Percentiles rank a stretch among this genome's conserved stretches.
These are phyloP conservation scores for Austroboletus eburneus DNA, from an alignment of 768 basidiomycete genomes.

Conservation along the genomic window DNA sequence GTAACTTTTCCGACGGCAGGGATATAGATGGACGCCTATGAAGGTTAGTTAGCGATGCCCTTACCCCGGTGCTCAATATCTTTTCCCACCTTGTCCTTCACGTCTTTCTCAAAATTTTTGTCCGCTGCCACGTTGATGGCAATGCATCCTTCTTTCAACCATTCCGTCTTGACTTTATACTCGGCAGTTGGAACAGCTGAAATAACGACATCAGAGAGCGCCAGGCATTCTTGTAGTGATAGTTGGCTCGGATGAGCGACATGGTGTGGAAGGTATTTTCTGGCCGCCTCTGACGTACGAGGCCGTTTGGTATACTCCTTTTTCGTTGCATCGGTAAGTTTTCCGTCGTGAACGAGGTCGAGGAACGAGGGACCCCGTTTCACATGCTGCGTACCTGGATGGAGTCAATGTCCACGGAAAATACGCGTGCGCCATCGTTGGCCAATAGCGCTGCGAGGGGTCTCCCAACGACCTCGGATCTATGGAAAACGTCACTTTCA, in stretches of 20 bases:
- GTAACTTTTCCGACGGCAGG: constrained; percentile 98
- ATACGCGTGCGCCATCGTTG: constrained; percentile 94
- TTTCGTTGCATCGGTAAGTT: constrained; percentile 2
- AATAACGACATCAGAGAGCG: constrained; percentile 86
- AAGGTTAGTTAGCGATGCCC: constrained; percentile 10
- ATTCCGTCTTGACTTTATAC: constrained; percentile 88
- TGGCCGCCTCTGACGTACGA: constrained; percentile 36
- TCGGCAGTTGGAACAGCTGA: constrained; percentile 82
- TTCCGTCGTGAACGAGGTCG: neutral
- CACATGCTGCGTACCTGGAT: constrained; percentile 54
- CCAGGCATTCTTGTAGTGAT: constrained; percentile 76
- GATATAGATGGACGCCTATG: constrained; percentile 83
- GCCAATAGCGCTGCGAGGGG: constrained; percentile 93
- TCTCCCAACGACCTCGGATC: constrained; percentile 95
- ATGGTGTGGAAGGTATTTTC: constrained; percentile 80
- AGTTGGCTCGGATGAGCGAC: constrained; percentile 66
- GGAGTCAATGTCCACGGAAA: constrained; percentile 93
- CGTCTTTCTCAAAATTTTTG: constrained; percentile 94
- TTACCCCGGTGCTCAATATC: constrained; percentile 14
- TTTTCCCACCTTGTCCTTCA: constrained; percentile 91
- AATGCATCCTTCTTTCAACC: constrained; percentile 90
- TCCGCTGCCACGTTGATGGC: constrained; percentile 92
- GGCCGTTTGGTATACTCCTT: constrained; percentile 95
- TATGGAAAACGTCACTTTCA: constrained; percentile 25
- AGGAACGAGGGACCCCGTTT: neutral